A percentile compares a stretch with the other conserved stretches of the same genome.
Conservation (phyloP, 2,329 filamentous ascomycete genomes). For the Neocucurbitaria cava region DNA sequence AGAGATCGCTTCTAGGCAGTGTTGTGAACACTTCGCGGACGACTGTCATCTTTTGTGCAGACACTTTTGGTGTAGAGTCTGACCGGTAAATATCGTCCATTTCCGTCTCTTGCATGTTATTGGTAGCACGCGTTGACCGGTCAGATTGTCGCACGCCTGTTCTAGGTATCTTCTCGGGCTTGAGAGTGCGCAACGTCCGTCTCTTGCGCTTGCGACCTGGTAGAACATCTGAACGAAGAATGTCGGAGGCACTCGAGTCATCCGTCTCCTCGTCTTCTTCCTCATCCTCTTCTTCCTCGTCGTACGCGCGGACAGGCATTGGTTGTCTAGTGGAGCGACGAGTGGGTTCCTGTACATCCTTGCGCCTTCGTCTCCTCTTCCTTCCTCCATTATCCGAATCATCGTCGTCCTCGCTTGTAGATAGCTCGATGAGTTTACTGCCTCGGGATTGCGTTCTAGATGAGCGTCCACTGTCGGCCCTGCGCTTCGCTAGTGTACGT, state of each 20-base stretch:
- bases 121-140: slow-evolving; percentile 53
- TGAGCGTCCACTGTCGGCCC: slow-evolving; percentile 8
- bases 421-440: slow-evolving; percentile 18
- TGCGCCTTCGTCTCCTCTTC: slow-evolving; percentile 26
- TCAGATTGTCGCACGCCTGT: slow-evolving; percentile 52
- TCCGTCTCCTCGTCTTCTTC: slow-evolving; percentile 41
- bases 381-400: slow-evolving; percentile 17
- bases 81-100: slow-evolving; percentile 66
- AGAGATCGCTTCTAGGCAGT: slow-evolving; percentile 67
- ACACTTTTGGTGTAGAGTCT: slow-evolving; percentile 48
- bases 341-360: slow-evolving; percentile 26
- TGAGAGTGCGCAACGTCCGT: slow-evolving; percentile 11
- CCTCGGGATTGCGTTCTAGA: slow-evolving; percentile 25
- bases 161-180: slow-evolving; percentile 27
- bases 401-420: slow-evolving; percentile 26
- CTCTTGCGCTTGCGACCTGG: slow-evolving; percentile 50
- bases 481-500: slow-evolving; percentile 10
- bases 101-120: slow-evolving; percentile 61
- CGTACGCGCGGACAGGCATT: slow-evolving; percentile 12
- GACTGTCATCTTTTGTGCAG: slow-evolving; percentile 64
- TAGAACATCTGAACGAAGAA: slow-evolving; percentile 53
- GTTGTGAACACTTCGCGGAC: slow-evolving; percentile 75
- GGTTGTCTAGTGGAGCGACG: slow-evolving; percentile 39
- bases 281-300: slow-evolving; percentile 36
- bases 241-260: slow-evolving; percentile 35